Base-by-base conservation (phyloP, 352 stramenopile genomes). In the Pythium apleroticum region DNA sequence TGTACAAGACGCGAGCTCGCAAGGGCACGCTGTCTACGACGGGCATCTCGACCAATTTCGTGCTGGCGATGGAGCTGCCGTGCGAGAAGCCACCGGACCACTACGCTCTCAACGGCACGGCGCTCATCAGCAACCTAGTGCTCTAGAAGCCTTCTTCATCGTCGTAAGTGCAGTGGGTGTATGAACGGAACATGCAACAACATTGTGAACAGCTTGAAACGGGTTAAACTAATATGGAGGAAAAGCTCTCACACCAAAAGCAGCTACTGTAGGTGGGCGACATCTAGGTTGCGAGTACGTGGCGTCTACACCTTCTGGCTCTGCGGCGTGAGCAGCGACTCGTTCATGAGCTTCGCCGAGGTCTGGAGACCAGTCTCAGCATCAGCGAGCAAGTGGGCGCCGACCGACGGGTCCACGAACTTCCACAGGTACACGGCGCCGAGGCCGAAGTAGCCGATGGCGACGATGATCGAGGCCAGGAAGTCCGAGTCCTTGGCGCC, bases 41-140 rank as follows among this genome's bases (percentile, higher is more conserved):
- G 0, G 94, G 94, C 31, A 97, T 94, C 65, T 97, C 85, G 8
- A 98, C 92, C 20, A 98, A 97, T 77, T 96, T 96, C 60, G 86
- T 98, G 27, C 68, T 98, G 8, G 77, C 91, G 7, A 88, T 98
- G 27, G 87, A 97, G 19, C 68, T 98, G 14, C 80, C 88, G 3
- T 92, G 84, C 35, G 78, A 95, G 33, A 71, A 79, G 5, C 60
- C 78, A 1, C 68, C 91, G 0, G 76, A 95, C 52, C 78, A 91
- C 60, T 98, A 96, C 80, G 77, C 97, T 9, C 78, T 97, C 15
- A 94, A 96, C 56, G 93, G 93, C 53, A 89, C 96, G 0, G 93
- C 93, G 8, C 70, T 93, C 15, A 75, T 98, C 15, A 96, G 86
- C 66, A 97, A 90, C 61, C 70, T 94, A 14, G 81, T 70, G 69